These are phyloP conservation scores for Eimeria necatrix DNA, from an alignment of 169 alveolate species.

Conservation along the genomic window DNA sequence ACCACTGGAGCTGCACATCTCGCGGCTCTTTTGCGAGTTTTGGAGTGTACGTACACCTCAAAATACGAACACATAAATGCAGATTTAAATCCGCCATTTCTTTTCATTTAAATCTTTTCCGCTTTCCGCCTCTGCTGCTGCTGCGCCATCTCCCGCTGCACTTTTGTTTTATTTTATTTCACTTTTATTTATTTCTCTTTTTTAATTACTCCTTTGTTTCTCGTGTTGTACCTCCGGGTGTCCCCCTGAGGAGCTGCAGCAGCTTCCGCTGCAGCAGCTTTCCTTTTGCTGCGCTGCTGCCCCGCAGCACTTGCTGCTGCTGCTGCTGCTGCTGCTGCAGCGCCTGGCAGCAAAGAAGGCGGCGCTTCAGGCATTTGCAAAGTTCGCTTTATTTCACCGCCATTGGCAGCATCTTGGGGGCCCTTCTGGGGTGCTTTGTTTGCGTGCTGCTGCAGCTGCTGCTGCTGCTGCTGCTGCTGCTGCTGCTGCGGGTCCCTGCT, in stretches of 20 bases:
- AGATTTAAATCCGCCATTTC: too few relatives aligned
- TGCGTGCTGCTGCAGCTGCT: background rate
- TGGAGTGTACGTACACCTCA: too few relatives aligned
- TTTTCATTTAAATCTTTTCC: background rate
- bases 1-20: too few relatives aligned
- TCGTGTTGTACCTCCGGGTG: background rate
- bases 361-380: too few relatives aligned
- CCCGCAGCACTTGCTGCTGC: slow-evolving; percentile 1
- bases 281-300: background rate
- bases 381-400: too few relatives aligned
- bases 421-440: background rate
- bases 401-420: too few relatives aligned
- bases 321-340: background rate
- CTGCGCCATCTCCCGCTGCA: background rate
- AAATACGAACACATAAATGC: too few relatives aligned
- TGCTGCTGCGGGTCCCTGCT: background rate
- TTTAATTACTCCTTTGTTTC: slow-evolving; percentile 5
- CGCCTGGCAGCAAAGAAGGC: background rate
- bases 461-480: background rate
- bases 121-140: background rate
- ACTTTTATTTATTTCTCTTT: background rate
- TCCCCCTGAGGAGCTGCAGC: background rate
- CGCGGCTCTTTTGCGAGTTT: too few relatives aligned
- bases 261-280: background rate
- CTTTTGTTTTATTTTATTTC: background rate